phyloP scores from a whole-genome alignment of 345 rosid genomes.

The Linum tenue region DNA sequence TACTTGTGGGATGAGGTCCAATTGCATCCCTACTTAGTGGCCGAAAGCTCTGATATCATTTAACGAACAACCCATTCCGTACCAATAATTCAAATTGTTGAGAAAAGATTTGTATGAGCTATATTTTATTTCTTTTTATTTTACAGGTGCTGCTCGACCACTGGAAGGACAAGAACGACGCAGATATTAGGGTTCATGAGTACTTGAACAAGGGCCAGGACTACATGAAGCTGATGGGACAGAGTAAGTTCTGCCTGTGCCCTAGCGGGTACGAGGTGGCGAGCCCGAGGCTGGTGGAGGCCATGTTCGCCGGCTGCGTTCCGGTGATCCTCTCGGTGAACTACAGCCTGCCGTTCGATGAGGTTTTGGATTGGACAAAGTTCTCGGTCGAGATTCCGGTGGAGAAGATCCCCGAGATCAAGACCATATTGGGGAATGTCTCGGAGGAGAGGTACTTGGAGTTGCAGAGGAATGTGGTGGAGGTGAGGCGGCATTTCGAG shows the following conservation, averaged over 20 bases:
- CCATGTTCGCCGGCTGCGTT: constrained; percentile 38
- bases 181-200: constrained; percentile 34
- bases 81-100: no score
- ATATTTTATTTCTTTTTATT: no score
- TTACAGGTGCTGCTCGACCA: constrained; percentile 16
- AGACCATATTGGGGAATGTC: constrained; percentile 37
- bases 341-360: constrained; percentile 38
- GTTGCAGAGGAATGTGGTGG: constrained; percentile 31
- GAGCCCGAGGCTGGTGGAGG: constrained; percentile 41
- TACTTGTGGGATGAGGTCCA: no score
- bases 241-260: constrained; percentile 53
- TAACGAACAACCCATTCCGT: no score
- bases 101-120: no score
- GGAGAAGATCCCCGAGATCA: constrained; percentile 29
- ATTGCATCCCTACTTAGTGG: no score
- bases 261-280: constrained; percentile 65
- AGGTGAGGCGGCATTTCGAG: constrained; percentile 38
- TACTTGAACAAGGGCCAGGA: constrained; percentile 18
- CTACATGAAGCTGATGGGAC: constrained; percentile 34
- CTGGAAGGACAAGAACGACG: constrained; percentile 40
- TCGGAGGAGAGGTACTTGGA: constrained; percentile 27
- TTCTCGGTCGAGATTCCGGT: constrained; percentile 37
- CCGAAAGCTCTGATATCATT: no score
- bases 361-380: constrained; percentile 43
- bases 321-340: constrained; percentile 38